Evolutionary conservation across 805 yeast genomes (phyloP).

Genomic region (Lachancea sp.): DNA sequence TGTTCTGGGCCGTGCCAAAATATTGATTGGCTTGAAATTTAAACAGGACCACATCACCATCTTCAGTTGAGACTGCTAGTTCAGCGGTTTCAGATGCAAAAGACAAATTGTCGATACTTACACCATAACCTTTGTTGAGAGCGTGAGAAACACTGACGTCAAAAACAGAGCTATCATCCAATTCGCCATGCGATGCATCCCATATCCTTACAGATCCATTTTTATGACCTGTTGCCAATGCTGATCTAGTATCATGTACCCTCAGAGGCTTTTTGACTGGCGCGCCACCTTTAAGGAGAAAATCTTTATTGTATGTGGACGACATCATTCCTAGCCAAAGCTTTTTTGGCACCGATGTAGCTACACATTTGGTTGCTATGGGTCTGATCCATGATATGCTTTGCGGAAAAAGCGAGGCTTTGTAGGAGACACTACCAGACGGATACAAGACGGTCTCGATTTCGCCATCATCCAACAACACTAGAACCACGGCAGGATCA

Average conservation of each 20-base stretch:
- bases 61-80: conserved; percentile 56
- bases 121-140: conserved; percentile 39
- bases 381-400: conserved; percentile 76
- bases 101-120: conserved; percentile 52
- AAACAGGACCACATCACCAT: conserved; percentile 72
- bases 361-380: conserved; percentile 48
- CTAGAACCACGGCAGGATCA: conserved; percentile 60
- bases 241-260: conserved; percentile 46
- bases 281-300: conserved; percentile 73
- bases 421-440: conserved; percentile 44
- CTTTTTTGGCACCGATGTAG: conserved; percentile 51
- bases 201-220: conserved; percentile 78
- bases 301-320: conserved; percentile 36
- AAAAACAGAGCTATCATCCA: conserved; percentile 51
- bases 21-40: conserved; percentile 54
- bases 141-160: conserved; percentile 52
- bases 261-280: conserved; percentile 49
- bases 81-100: conserved; percentile 77
- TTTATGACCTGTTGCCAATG: conserved; percentile 74
- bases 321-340: conserved; percentile 79
- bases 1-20: conserved; percentile 32
- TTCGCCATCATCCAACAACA: conserved; percentile 57
- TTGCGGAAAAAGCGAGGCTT: conserved; percentile 68
- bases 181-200: conserved; percentile 76
- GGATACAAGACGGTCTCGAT: conserved; percentile 57